Conservation (phyloP, 2,329 filamentous ascomycete genomes). For the Verticillium nubilum region DNA sequence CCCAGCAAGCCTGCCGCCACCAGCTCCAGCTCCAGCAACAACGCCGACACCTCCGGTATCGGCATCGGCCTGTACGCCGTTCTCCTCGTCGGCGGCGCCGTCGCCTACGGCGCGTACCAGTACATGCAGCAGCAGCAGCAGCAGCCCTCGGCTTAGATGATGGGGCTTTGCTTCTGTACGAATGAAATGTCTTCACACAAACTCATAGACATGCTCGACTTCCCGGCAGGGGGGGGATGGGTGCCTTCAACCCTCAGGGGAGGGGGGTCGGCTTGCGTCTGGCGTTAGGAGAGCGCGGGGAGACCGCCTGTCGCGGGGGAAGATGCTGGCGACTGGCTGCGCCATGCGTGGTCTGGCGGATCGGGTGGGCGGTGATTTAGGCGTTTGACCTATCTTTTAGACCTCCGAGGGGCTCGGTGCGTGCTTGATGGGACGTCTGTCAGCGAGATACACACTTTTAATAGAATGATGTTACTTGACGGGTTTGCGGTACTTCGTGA, state of each 20-base stretch:
- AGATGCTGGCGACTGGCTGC: too few species aligned
- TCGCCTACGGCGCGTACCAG: constrained; percentile 79
- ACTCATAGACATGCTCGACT: background rate
- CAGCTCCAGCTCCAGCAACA: constrained; percentile 42
- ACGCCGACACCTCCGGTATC: constrained; percentile 47
- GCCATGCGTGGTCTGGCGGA: background rate
- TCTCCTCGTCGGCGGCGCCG: constrained; percentile 68
- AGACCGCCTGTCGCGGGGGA: too few species aligned
- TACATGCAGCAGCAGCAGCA: constrained; percentile 63
- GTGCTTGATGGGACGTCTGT: background rate
- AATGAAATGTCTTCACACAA: background rate
- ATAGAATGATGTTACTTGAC: background rate
- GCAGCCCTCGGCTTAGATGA: constrained; percentile 16
- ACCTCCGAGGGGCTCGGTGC: background rate
- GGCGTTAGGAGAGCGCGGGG: background rate
- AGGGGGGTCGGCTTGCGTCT: background rate
- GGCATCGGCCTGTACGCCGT: constrained; percentile 79
- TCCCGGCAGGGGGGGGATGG: background rate
- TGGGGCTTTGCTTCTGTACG: background rate
- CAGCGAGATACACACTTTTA: background rate
- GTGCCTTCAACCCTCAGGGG: background rate
- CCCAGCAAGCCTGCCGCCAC: constrained; percentile 55
- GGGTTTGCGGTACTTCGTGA: background rate
- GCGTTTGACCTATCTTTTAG: background rate
- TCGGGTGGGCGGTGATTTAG: background rate